These are phyloP conservation scores for Micromonas commoda DNA, from an alignment of 139 green algal genomes.

Conservation along the genomic window DNA sequence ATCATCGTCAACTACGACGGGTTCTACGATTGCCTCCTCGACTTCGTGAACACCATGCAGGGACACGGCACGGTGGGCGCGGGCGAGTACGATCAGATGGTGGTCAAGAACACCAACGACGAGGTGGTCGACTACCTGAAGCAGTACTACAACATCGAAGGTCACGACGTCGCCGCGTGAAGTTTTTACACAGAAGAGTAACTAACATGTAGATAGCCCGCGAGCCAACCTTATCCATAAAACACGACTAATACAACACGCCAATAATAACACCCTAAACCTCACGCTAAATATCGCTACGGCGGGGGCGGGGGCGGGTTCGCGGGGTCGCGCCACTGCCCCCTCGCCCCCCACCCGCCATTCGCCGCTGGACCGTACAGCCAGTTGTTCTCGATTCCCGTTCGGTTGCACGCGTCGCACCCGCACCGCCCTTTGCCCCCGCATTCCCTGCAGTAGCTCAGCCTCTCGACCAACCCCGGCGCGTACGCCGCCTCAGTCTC, in stretches of 20 bases:
- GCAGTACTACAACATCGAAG: not conserved
- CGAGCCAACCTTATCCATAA: too few species aligned
- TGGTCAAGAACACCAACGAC: not conserved
- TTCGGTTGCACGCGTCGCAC: not conserved
- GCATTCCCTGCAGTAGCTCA: not conserved
- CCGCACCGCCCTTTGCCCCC: not conserved
- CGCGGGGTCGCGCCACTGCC: not conserved
- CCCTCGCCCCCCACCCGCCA: not conserved
- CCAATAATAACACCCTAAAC: too few species aligned
- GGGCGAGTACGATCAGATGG: not conserved
- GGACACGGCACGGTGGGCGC: constrained; percentile 10
- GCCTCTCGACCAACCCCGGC: not conserved
- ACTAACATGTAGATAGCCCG: too few species aligned
- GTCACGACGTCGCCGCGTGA: too few species aligned
- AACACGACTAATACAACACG: too few species aligned
- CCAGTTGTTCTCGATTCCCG: not conserved
- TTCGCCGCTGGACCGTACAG: not conserved
- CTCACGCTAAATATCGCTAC: too few species aligned
- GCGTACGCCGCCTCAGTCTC: too few species aligned
- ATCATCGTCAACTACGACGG: constrained; percentile 24
- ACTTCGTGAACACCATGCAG: constrained; percentile 15
- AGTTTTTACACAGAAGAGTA: too few species aligned
- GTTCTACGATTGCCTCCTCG: constrained; percentile 17
- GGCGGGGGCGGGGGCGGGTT: not conserved
- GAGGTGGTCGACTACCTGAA: constrained; percentile 21